Evolutionary conservation across 352 stramenopile genomes (phyloP).

Genomic region (Globisporangium sylvaticum): DNA sequence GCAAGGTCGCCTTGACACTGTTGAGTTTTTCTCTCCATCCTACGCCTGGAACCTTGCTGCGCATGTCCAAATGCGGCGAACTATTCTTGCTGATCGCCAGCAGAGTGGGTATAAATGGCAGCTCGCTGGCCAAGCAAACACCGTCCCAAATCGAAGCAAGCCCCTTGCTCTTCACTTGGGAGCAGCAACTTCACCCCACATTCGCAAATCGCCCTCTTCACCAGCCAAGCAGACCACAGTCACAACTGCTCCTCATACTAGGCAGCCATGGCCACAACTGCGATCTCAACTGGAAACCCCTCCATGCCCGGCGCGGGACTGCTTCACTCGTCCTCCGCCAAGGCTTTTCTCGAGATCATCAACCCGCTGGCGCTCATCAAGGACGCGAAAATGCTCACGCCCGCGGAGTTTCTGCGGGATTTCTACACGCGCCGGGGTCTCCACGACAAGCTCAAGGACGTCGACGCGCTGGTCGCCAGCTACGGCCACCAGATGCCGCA

Average conservation of each 20-base stretch:
- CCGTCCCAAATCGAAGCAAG: background rate
- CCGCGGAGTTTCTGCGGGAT: slow-evolving; percentile 59
- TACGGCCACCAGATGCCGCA: slow-evolving; percentile 52
- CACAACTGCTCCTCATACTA: too few relatives aligned
- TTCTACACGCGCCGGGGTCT: slow-evolving; percentile 68
- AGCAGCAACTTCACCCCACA: background rate
- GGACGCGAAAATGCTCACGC: slow-evolving; percentile 47
- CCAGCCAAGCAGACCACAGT: slow-evolving; percentile 11
- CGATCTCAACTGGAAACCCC: slow-evolving; percentile 7
- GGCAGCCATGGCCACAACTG: slow-evolving; percentile 18
- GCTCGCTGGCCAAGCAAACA: background rate
- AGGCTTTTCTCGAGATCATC: slow-evolving; percentile 46
- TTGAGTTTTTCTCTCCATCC: background rate
- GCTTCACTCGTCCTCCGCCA: slow-evolving; percentile 13
- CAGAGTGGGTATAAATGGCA: background rate
- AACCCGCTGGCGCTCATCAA: slow-evolving; percentile 55
- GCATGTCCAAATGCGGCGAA: background rate
- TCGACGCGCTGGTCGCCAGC: slow-evolving; percentile 48
- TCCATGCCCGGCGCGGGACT: background rate
- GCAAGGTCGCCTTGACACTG: background rate
- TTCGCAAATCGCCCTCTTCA: background rate
- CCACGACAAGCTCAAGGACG: slow-evolving; percentile 63
- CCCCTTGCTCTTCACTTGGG: background rate
- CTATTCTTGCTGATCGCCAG: background rate
- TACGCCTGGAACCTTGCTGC: background rate